A percentile compares a stretch with the other conserved stretches of the same genome.
These are phyloP conservation scores for Chaetomium sp. DNA, from an alignment of 2,329 filamentous ascomycete species.

Conservation along the genomic window DNA sequence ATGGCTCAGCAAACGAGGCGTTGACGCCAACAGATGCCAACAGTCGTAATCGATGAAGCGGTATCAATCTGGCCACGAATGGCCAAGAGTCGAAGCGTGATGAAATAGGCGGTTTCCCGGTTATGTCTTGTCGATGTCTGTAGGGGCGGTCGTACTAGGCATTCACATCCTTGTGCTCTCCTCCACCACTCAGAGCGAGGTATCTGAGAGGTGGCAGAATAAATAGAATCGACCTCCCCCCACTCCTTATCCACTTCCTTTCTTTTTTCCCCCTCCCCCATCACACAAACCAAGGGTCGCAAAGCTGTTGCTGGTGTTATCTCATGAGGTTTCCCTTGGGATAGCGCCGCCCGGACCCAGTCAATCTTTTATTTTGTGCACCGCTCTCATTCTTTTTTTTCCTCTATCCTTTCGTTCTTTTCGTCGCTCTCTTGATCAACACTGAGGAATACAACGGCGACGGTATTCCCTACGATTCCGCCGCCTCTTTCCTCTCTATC, in stretches of 20 bases:
- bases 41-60: too few relatives aligned
- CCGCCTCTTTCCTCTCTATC: conserved; percentile 26
- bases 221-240: conserved; percentile 33
- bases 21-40: background rate
- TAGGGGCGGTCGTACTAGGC: conserved; percentile 14
- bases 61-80: too few relatives aligned
- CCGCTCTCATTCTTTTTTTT: conserved; percentile 30
- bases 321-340: conserved; percentile 40
- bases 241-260: conserved; percentile 35
- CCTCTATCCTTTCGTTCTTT: conserved; percentile 40
- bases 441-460: conserved; percentile 12
- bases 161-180: conserved; percentile 9
- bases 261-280: conserved; percentile 47
- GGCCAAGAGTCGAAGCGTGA: too few relatives aligned
- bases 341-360: conserved; percentile 51
- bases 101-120: background rate
- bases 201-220: conserved; percentile 21
- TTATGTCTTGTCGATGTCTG: conserved; percentile 15
- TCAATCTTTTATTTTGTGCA: conserved; percentile 38
- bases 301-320: conserved; percentile 47
- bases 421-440: conserved; percentile 46
- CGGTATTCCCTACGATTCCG: conserved; percentile 23
- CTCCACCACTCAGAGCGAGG: conserved; percentile 17
- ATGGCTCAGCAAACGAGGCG: background rate
- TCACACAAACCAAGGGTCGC: conserved; percentile 52